These are phyloP conservation scores for Herpetomonas tarakana DNA, from an alignment of 208 protist genomes.

Conservation along the genomic window DNA sequence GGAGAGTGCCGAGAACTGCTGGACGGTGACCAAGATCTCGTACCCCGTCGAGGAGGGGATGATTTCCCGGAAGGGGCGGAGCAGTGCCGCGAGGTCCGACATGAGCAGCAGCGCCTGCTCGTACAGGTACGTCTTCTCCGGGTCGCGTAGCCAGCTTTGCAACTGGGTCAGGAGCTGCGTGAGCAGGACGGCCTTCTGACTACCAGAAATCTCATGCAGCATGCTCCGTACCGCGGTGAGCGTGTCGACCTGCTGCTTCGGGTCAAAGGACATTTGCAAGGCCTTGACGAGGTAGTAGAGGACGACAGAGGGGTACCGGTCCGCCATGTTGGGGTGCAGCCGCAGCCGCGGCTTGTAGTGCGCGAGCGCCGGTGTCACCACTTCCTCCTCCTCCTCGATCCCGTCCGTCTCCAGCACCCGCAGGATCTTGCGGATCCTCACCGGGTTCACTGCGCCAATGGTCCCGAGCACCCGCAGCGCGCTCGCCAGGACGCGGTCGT, in stretches of 20 bases:
- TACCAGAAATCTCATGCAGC: conserved; percentile 63
- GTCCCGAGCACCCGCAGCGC: conserved; percentile 76
- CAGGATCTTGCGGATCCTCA: conserved; percentile 67
- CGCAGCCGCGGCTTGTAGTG: conserved; percentile 77
- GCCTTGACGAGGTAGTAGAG: conserved; percentile 85
- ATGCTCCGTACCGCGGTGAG: conserved; percentile 57
- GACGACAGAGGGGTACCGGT: conserved; percentile 75
- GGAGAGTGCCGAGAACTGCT: conserved; percentile 72
- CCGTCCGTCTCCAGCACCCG: conserved; percentile 68
- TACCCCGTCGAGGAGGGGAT: conserved; percentile 53
- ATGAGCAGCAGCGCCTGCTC: conserved; percentile 73
- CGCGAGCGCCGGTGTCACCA: conserved; percentile 71
- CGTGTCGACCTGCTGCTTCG: conserved; percentile 66
- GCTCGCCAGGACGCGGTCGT: conserved; percentile 54
- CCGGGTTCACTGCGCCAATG: conserved; percentile 79
- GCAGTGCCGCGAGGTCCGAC: conserved; percentile 76
- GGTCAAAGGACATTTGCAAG: conserved; percentile 76
- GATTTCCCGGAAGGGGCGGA: conserved; percentile 69
- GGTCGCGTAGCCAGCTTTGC: conserved; percentile 72
- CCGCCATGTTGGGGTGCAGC: conserved; percentile 58
- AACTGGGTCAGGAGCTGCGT: conserved; percentile 82
- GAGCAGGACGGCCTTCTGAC: conserved; percentile 65
- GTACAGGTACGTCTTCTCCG: conserved; percentile 66
- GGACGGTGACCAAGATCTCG: conserved; percentile 70
- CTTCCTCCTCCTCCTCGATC: conserved; percentile 80